Evolutionary conservation across 2,329 filamentous ascomycete genomes (phyloP), one percentile per base, ranked within the genome.

Genomic region (Penicillium sp.): DNA sequence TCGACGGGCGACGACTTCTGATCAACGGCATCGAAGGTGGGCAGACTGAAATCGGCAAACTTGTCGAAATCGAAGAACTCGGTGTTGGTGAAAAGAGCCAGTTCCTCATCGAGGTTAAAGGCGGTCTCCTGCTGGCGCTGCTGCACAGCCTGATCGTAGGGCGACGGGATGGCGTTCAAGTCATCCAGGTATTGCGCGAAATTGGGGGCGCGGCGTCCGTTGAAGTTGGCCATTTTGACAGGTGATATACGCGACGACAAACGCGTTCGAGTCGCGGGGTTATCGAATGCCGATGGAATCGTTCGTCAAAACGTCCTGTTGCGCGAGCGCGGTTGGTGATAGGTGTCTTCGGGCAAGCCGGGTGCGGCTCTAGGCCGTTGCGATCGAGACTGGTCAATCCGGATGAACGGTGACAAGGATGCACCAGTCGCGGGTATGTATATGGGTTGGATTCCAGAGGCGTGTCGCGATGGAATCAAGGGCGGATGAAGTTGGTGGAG

Each of bases 101-200:
- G 81, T 65, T 93, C 89, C 62, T 89, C 87, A 69, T 91, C 88
- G 65, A 90, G 81, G 69, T 84, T 84, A 76, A 88, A 84, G 55
- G 82, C 78, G 57, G 89, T 86, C 62, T 88, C 83, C 53, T 83
- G 79, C 60, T 82, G 78, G 52, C 90, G 85, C 61, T 88, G 84
- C 60, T 83, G 80, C 45, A 77, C 74, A 30, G 84, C 84, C 63
- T 89, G 83, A 57, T 89, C 85, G 69, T 87, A 86, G 63, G 89
- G 82, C 63, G 87, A 82, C 2, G 84, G 84, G 58, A 89, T 81
- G 49, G 84, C 86, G 81, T 97, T 97, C 71, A 97, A 83, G 69
- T 93, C 90, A 71, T 91, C 89, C 67, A 97, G 84, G 81, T 95
- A 96, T 73, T 93, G 89, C 73, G 92, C 93, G 79, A 97, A 91